Conservation (phyloP, 805 yeast genomes). For the Candida awuae region DNA sequence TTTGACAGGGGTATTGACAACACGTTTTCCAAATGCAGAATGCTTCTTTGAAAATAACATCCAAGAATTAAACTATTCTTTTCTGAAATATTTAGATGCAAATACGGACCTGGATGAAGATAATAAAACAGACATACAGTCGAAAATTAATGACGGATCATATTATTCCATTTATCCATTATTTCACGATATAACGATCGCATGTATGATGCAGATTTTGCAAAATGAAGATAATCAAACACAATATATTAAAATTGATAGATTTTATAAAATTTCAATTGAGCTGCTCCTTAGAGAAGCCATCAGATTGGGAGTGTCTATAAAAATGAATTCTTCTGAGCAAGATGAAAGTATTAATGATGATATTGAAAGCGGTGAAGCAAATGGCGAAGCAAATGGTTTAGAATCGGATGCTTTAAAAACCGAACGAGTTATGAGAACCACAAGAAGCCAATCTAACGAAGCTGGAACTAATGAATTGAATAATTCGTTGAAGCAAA, state of each 20-base stretch:
- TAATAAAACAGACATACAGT: constrained; percentile 32
- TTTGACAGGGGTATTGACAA: constrained; percentile 11
- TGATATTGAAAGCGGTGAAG: constrained; percentile 6
- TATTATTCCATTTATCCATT: constrained; percentile 47
- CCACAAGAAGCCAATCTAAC: constrained; percentile 3
- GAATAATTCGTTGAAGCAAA: constrained; percentile 25
- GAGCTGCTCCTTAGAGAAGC: constrained; percentile 60
- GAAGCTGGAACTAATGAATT: constrained; percentile 10
- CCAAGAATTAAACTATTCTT: constrained; percentile 35
- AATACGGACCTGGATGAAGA: constrained; percentile 6
- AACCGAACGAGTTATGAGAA: constrained; percentile 2
- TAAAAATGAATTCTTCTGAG: constrained; percentile 10
- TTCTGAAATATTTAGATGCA: constrained; percentile 29
- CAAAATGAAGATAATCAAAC: constrained; percentile 41
- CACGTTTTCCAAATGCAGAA: constrained; percentile 32
- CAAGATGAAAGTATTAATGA: not conserved
- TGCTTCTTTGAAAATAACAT: constrained; percentile 40
- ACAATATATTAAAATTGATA: constrained; percentile 47
- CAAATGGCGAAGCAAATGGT: constrained; percentile 16
- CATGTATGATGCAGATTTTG: constrained; percentile 41
- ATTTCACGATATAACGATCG: constrained; percentile 60
- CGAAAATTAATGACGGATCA: constrained; percentile 31
- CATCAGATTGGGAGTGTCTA: constrained; percentile 33
- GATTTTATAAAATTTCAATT: constrained; percentile 52
- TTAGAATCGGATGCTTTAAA: too few species aligned